Percentiles rank a stretch among this genome's conserved stretches.
These are phyloP conservation scores for Trametes coccinea DNA, from an alignment of 768 basidiomycete genomes.

Conservation along the genomic window DNA sequence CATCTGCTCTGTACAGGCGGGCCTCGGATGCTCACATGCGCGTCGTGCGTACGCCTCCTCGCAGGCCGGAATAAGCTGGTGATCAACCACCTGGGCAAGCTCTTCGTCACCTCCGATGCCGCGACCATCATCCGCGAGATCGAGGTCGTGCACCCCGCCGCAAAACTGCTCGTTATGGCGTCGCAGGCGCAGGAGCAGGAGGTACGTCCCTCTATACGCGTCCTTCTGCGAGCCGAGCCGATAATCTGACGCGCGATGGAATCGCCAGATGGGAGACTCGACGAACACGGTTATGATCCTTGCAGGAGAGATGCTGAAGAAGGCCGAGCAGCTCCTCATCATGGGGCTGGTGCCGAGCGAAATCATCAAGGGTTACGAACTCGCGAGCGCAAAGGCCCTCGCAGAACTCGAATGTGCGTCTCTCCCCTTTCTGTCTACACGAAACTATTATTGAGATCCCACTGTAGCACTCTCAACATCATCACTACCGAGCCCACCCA, in stretches of 20 bases:
- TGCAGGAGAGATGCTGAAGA: slow-evolving; percentile 92
- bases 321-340: slow-evolving; percentile 85
- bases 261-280: slow-evolving; percentile 83
- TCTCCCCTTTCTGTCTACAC: slow-evolving; percentile 1
- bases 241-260: background rate
- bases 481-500: slow-evolving; percentile 70
- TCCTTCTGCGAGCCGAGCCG: background rate
- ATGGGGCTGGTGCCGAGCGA: slow-evolving; percentile 99
- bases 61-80: slow-evolving; percentile 94
- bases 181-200: slow-evolving; percentile 95
- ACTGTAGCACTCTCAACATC: slow-evolving; percentile 65
- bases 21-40: background rate
- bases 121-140: slow-evolving; percentile 98
- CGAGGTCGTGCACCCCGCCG: slow-evolving; percentile 98
- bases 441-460: background rate
- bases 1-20: background rate
- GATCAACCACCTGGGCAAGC: slow-evolving; percentile 93
- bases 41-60: background rate
- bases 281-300: slow-evolving; percentile 96
- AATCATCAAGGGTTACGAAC: slow-evolving; percentile 92
- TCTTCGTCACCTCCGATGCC: slow-evolving; percentile 98
- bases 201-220: slow-evolving; percentile 46
- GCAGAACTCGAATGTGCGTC: slow-evolving; percentile 87
- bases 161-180: slow-evolving; percentile 98
- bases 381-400: slow-evolving; percentile 81